Evolutionary conservation across 2,329 filamentous ascomycete genomes (phyloP).

Genomic region (Neonectria sp.): DNA sequence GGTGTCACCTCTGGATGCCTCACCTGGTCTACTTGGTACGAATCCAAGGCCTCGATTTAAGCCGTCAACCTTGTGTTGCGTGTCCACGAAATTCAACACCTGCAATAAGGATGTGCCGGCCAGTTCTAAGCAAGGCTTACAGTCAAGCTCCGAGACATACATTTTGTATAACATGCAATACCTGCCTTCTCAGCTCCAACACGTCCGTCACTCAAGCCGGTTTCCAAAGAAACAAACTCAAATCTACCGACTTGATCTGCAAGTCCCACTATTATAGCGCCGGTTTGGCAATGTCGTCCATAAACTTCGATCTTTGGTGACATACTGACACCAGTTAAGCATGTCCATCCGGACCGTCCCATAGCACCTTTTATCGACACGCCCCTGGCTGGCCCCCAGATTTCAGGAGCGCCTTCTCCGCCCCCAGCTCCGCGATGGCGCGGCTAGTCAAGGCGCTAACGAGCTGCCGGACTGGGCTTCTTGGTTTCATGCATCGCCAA

Average conservation of each 20-base stretch:
- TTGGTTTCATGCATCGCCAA: conserved; percentile 36
- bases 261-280: background rate
- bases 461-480: conserved; percentile 21
- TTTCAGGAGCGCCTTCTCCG: conserved; percentile 46
- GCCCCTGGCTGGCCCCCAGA: conserved; percentile 42
- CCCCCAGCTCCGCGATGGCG: conserved; percentile 27
- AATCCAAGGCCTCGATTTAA: conserved; percentile 8
- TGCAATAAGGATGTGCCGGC: conserved; percentile 20
- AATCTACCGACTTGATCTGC: background rate
- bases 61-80: conserved; percentile 11
- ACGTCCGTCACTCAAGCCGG: background rate
- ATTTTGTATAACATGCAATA: conserved; percentile 13
- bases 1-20: conserved; percentile 8
- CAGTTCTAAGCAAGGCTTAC: conserved; percentile 7
- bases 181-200: background rate
- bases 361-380: conserved; percentile 34
- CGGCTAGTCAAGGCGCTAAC: conserved; percentile 32
- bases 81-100: conserved; percentile 14
- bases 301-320: background rate
- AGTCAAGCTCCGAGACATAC: conserved; percentile 15
- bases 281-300: conserved; percentile 6
- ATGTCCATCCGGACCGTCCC: conserved; percentile 18
- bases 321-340: conserved; percentile 5
- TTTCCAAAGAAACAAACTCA: background rate
- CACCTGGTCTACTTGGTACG: conserved; percentile 6